These are phyloP conservation scores for Sporothrix schenckii DNA, from an alignment of 2,329 filamentous ascomycete genomes.

Conservation along the genomic window DNA sequence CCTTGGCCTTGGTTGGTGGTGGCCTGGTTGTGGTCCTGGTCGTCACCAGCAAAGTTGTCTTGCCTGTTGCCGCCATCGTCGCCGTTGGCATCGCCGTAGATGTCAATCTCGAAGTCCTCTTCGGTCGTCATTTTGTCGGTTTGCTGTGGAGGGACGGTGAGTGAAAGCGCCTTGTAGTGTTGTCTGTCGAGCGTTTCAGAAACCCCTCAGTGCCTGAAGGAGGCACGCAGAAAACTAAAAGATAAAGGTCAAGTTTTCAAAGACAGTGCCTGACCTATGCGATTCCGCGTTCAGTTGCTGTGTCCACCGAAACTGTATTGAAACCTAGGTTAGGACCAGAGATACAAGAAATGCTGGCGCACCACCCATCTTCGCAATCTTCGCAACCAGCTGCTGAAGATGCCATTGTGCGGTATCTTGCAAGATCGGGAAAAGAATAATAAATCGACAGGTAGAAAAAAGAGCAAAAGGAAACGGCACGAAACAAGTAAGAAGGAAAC, in stretches of 20 bases:
- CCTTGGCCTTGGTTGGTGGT: conserved; percentile 45
- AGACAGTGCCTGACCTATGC: conserved; percentile 27
- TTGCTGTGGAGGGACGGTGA: not conserved
- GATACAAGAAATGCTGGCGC: conserved; percentile 36
- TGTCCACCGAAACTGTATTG: conserved; percentile 35
- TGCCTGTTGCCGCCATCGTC: conserved; percentile 34
- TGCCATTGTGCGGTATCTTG: conserved; percentile 27
- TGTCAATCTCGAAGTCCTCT: conserved; percentile 73
- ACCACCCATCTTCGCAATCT: conserved; percentile 26
- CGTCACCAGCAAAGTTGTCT: conserved; percentile 44
- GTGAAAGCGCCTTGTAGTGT: not conserved
- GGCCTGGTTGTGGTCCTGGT: conserved; percentile 48
- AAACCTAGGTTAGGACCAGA: conserved; percentile 33
- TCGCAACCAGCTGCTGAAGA: conserved; percentile 36
- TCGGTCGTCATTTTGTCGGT: conserved; percentile 59
- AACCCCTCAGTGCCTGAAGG: not conserved
- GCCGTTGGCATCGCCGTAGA: conserved; percentile 64
- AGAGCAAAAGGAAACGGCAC: conserved; percentile 9
- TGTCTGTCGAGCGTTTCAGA: not conserved
- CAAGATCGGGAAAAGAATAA: conserved; percentile 31
- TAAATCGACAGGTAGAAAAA: conserved; percentile 37
- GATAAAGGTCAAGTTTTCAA: conserved; percentile 27
- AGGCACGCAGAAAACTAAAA: not conserved
- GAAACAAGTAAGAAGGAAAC: conserved; percentile 12
- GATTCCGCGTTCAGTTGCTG: conserved; percentile 17